phyloP scores from a whole-genome alignment of 345 rosid genomes.

The Luvunga scandens region DNA sequence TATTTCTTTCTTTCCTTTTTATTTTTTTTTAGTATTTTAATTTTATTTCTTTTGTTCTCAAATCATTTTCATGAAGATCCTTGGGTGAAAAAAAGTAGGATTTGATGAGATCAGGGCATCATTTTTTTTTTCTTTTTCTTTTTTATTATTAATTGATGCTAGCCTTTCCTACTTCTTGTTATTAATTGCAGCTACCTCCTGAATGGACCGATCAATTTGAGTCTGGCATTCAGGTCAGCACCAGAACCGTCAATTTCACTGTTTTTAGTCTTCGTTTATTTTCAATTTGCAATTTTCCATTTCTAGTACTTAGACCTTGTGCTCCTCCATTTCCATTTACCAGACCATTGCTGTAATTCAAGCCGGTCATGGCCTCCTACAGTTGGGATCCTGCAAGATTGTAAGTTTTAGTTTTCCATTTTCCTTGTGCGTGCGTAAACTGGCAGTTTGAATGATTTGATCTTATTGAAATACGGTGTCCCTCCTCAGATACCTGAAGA shows the following conservation, averaged over 20 bases:
- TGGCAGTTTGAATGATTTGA: not conserved
- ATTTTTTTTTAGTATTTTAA: not conserved
- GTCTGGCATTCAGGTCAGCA: slow-evolving; percentile 93
- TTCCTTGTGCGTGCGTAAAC: not conserved
- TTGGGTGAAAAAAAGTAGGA: not conserved
- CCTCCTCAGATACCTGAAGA: slow-evolving; percentile 79
- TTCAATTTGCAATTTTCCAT: not conserved
- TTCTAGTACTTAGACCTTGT: slow-evolving; percentile 14
- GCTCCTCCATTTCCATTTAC: slow-evolving; percentile 10
- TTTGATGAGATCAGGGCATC: slow-evolving; percentile 18
- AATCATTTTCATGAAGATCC: not conserved
- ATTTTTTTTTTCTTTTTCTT: slow-evolving; percentile 8
- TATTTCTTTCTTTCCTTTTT: not conserved
- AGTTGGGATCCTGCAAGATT: slow-evolving; percentile 92
- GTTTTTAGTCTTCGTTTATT: not conserved
- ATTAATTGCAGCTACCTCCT: slow-evolving; percentile 80
- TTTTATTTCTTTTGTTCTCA: not conserved
- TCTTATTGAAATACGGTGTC: not conserved
- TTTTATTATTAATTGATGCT: slow-evolving; percentile 21
- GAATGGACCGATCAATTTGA: slow-evolving; percentile 99
- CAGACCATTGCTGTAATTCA: slow-evolving; percentile 99
- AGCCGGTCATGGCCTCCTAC: slow-evolving; percentile 98
- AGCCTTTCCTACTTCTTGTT: slow-evolving; percentile 21
- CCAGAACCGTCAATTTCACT: not conserved
- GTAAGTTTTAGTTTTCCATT: slow-evolving; percentile 43